Evolutionary conservation across 306 rosid genomes (phyloP).

Genomic region (Mucuna pruriens): DNA sequence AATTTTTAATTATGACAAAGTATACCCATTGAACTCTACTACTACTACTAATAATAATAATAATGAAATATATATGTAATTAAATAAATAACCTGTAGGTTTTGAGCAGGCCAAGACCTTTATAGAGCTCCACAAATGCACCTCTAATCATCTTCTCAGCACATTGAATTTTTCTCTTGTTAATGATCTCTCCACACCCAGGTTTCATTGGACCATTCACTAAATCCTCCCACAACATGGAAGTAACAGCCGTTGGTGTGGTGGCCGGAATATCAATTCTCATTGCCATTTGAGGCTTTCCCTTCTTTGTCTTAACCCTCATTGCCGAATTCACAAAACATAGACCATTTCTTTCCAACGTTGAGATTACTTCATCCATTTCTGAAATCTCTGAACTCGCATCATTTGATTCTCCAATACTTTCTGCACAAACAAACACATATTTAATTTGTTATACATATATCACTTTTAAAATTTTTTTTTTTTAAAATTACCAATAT

Average conservation of each 20-base stretch:
- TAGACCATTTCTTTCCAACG: constrained; percentile 66
- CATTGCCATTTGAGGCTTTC: constrained; percentile 68
- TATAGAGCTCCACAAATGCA: constrained; percentile 88
- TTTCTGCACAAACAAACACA: constrained; percentile 44
- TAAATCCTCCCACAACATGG: constrained; percentile 82
- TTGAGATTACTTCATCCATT: constrained; percentile 62
- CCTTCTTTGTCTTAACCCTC: constrained; percentile 64
- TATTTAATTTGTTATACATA: background rate
- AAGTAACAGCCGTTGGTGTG: constrained; percentile 62
- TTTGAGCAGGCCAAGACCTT: constrained; percentile 73
- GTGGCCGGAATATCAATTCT: constrained; percentile 77
- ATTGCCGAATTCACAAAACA: constrained; percentile 52
- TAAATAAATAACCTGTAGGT: constrained; percentile 67
- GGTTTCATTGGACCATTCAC: constrained; percentile 66
- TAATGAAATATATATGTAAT: background rate
- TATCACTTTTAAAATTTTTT: no score
- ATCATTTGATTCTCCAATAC: constrained; percentile 49
- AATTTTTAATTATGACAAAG: no score
- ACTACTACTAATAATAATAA: background rate
- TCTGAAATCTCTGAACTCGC: constrained; percentile 52
- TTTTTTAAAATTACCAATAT: no score
- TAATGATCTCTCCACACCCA: constrained; percentile 59
- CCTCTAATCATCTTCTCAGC: constrained; percentile 84
- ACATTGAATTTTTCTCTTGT: constrained; percentile 73
- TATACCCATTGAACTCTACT: no score